These are phyloP conservation scores for Tetrahymena elliotti DNA, from an alignment of 73 alveolate genomes.

Conservation along the genomic window DNA sequence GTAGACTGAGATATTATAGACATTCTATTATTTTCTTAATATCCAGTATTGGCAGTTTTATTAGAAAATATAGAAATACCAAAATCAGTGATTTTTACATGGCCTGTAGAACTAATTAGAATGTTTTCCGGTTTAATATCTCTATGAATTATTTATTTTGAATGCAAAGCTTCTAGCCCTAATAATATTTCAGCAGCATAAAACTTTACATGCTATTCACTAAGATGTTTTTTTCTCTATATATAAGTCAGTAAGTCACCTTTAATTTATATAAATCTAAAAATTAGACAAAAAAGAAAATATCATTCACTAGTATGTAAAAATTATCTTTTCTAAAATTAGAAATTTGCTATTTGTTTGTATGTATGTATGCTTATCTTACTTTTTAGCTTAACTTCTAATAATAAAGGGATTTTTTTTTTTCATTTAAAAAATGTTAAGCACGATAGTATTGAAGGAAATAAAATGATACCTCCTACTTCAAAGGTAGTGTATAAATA, in stretches of 20 bases:
- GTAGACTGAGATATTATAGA: background rate
- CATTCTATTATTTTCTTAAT: background rate
- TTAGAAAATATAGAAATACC: background rate
- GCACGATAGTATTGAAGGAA: background rate
- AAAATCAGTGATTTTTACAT: conserved; percentile 3
- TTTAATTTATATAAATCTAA: background rate
- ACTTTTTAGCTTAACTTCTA: background rate
- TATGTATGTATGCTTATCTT: background rate
- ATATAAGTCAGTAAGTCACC: background rate
- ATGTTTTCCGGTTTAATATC: conserved; percentile 4
- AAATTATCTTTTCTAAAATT: background rate
- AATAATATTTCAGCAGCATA: background rate
- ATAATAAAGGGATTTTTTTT: background rate
- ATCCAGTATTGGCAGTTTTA: background rate
- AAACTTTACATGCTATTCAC: background rate
- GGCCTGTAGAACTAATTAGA: background rate
- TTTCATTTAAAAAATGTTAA: background rate
- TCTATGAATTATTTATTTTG: background rate
- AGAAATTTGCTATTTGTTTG: background rate
- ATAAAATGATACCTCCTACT: background rate
- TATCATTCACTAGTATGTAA: background rate
- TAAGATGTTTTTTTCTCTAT: background rate
- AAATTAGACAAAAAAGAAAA: background rate
- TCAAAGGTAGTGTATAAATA: background rate
- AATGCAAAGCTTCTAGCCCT: conserved; percentile 2